Evolutionary conservation across 495 filamentous ascomycete species (phyloP).

Genomic region (Podospora tetraspora): DNA sequence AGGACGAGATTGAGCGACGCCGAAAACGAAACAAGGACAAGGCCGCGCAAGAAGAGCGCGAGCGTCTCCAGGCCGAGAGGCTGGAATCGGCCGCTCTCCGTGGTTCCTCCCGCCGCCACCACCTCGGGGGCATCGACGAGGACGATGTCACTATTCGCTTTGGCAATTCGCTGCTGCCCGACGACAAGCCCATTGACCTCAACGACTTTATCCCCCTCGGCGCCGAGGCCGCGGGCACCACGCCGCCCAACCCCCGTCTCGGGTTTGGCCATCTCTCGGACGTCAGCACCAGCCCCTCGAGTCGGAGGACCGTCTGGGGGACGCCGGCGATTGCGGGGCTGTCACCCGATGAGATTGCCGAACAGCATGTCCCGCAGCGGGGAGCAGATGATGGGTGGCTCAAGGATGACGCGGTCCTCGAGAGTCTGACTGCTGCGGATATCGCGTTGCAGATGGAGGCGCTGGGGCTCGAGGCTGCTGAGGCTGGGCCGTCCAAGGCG

Average conservation of each 20-base stretch:
- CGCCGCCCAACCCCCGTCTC: constrained; percentile 34
- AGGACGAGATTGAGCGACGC: constrained; percentile 68
- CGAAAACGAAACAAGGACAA: constrained; percentile 80
- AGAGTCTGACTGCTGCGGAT: constrained; percentile 33
- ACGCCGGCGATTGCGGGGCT: constrained; percentile 58
- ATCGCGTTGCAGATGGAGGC: constrained; percentile 44
- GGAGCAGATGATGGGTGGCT: constrained; percentile 72
- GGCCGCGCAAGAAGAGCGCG: constrained; percentile 82
- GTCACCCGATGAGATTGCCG: constrained; percentile 34
- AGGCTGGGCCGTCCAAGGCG: constrained; percentile 11
- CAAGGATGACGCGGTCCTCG: constrained; percentile 47
- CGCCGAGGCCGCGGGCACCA: constrained; percentile 31
- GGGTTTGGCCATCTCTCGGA: constrained; percentile 42
- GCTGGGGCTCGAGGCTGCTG: constrained; percentile 31
- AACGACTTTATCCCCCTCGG: constrained; percentile 65
- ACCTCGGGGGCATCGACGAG: constrained; percentile 32
- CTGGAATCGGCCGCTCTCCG: constrained; percentile 56
- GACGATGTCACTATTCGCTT: constrained; percentile 34
- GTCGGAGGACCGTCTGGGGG: constrained; percentile 80
- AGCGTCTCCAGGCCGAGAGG: constrained; percentile 79
- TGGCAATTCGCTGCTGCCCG: constrained; percentile 15
- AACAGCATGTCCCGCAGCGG: constrained; percentile 27
- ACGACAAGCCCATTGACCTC: constrained; percentile 34
- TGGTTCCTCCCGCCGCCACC: constrained; percentile 31
- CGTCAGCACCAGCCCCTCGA: constrained; percentile 72